phyloP scores from a whole-genome alignment of 805 yeast genomes.

The Candida boidinii region DNA sequence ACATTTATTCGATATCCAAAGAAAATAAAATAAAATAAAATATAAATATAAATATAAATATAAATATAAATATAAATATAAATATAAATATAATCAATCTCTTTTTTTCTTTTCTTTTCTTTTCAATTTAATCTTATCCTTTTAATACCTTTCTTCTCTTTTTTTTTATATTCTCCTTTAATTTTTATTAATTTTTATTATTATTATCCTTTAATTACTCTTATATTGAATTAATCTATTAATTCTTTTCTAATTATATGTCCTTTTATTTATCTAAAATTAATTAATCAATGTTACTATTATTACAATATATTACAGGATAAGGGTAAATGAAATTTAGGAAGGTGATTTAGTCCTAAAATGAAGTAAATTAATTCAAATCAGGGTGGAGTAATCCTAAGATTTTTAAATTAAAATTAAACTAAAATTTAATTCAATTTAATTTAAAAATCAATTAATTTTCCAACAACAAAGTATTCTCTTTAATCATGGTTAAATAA shows the following conservation, averaged over 20 bases:
- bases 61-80: too few relatives aligned
- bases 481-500: slow-evolving; percentile 10
- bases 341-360: slow-evolving; percentile 21
- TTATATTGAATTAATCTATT: not conserved
- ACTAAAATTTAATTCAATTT: not conserved
- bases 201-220: not conserved
- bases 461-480: slow-evolving; percentile 19
- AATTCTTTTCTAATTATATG: too few relatives aligned
- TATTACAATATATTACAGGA: not conserved
- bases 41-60: too few relatives aligned
- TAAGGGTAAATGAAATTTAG: slow-evolving; percentile 9
- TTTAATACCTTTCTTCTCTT: not conserved
- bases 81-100: too few relatives aligned
- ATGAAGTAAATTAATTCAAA: slow-evolving; percentile 12
- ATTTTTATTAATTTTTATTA: not conserved
- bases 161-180: not conserved
- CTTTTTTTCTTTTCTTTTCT: too few relatives aligned
- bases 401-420: not conserved
- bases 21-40: too few relatives aligned
- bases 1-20: too few relatives aligned
- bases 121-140: not conserved
- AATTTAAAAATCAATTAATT: slow-evolving; percentile 6
- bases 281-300: not conserved
- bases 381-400: slow-evolving; percentile 20
- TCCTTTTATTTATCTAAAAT: not conserved